A percentile compares a stretch with the other conserved stretches of the same genome.
Conservation (phyloP, 2,329 filamentous ascomycete genomes). For the Cercospora janseana region DNA sequence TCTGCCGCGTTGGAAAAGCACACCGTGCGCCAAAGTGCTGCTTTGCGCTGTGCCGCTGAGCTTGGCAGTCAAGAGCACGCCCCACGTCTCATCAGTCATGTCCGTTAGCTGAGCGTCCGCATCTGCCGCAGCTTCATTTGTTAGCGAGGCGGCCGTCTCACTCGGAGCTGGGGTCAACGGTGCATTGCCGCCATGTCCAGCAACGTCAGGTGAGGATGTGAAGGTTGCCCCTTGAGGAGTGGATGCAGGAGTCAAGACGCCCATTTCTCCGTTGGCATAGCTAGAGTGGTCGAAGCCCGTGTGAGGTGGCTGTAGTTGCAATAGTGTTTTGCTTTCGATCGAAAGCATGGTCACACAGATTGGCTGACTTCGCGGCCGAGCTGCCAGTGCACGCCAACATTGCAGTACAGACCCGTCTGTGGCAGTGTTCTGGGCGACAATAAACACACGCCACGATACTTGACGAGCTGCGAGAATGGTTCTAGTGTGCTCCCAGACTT, state of each 20-base stretch:
- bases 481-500: slow-evolving; percentile 73
- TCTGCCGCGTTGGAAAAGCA: slow-evolving; percentile 44
- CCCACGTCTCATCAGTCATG: slow-evolving; percentile 72
- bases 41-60: slow-evolving; percentile 38
- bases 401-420: slow-evolving; percentile 22
- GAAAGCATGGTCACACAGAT: slow-evolving; percentile 34
- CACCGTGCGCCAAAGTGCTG: slow-evolving; percentile 43
- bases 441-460: slow-evolving; percentile 73
- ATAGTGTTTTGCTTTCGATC: slow-evolving; percentile 21
- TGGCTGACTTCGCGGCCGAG: slow-evolving; percentile 41
- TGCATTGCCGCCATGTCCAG: slow-evolving; percentile 25
- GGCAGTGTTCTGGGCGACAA: slow-evolving; percentile 47
- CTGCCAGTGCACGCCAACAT: slow-evolving; percentile 30
- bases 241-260: slow-evolving; percentile 61
- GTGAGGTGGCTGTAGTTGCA: slow-evolving; percentile 25
- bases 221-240: slow-evolving; percentile 52
- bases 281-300: slow-evolving; percentile 4
- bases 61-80: slow-evolving; percentile 57
- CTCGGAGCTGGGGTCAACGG: slow-evolving; percentile 49
- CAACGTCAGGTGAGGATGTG: slow-evolving; percentile 34
- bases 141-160: slow-evolving; percentile 47
- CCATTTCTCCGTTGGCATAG: slow-evolving; percentile 28
- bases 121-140: slow-evolving; percentile 43
- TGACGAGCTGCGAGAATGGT: slow-evolving; percentile 69
- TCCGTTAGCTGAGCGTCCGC: slow-evolving; percentile 70